Percentiles rank a stretch among this genome's conserved stretches.
Conservation (phyloP, 2,329 filamentous ascomycete genomes). For the Colletotrichum sp. region DNA sequence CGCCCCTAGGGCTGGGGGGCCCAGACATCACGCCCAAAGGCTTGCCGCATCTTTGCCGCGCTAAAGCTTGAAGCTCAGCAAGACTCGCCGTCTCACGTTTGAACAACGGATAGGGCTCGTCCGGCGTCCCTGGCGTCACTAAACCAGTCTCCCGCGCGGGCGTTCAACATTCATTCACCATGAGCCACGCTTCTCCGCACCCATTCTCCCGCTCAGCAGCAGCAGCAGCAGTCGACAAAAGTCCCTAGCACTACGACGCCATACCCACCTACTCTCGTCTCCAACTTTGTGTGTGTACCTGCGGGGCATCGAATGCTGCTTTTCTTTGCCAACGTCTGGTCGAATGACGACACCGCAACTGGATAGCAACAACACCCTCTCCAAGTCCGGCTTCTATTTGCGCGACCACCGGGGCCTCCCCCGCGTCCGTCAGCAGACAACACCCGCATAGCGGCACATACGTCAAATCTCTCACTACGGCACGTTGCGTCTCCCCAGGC, state of each 20-base stretch:
- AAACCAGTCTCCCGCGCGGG: not conserved
- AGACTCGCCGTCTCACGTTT: not conserved
- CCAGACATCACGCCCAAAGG: slow-evolving; percentile 1
- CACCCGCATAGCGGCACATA: not conserved
- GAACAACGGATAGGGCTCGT: not conserved
- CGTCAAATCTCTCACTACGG: not conserved
- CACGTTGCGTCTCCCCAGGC: not conserved
- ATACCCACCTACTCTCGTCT: not conserved
- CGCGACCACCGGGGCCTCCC: not conserved
- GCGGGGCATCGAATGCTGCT: not conserved
- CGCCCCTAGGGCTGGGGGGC: slow-evolving; percentile 4
- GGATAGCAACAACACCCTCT: not conserved
- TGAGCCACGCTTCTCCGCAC: not conserved
- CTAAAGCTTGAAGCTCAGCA: not conserved
- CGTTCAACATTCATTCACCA: not conserved
- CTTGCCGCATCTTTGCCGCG: slow-evolving; percentile 13
- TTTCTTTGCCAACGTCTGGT: not conserved
- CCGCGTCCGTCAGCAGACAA: not conserved
- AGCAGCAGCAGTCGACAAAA: slow-evolving; percentile 12
- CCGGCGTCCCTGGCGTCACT: not conserved
- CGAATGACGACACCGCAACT: not conserved
- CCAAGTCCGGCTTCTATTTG: not conserved
- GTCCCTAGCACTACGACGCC: not conserved
- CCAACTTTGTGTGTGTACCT: not conserved
- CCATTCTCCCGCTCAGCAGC: slow-evolving; percentile 13